Evolutionary conservation across 2,329 filamentous ascomycete species (phyloP).

Genomic region (Alternaria hordeiaustralica): DNA sequence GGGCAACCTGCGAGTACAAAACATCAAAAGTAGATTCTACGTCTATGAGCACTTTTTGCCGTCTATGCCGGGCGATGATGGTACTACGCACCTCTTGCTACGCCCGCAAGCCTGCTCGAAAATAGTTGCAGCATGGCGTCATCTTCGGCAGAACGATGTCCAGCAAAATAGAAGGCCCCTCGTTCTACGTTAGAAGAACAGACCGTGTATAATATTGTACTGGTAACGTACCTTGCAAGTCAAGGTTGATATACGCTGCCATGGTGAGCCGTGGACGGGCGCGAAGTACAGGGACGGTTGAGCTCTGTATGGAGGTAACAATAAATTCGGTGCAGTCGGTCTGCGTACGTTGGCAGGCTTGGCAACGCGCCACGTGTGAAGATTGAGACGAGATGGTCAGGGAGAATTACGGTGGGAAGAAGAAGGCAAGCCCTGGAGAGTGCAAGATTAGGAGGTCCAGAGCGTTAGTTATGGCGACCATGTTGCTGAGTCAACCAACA

Average conservation of each 20-base stretch:
- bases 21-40: conserved; percentile 19
- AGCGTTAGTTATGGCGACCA: neutral
- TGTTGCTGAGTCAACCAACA: neutral
- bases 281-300: neutral
- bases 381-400: neutral
- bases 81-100: conserved; percentile 14
- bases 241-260: conserved; percentile 17
- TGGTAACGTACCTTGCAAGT: conserved; percentile 9
- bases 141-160: conserved; percentile 15
- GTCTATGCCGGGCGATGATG: neutral
- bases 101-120: conserved; percentile 12
- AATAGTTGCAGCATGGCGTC: conserved; percentile 11
- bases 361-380: neutral
- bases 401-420: neutral
- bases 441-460: neutral
- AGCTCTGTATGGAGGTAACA: neutral
- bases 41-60: conserved; percentile 7
- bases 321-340: neutral
- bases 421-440: neutral
- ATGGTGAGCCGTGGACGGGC: conserved; percentile 2
- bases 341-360: neutral
- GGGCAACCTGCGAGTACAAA: conserved; percentile 9
- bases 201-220: neutral
- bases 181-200: conserved; percentile 9
- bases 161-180: conserved; percentile 19